Evolutionary conservation across 1,139 yeast species (phyloP), one percentile per base, ranked within the genome.

Genomic region (Pichia sp.): DNA sequence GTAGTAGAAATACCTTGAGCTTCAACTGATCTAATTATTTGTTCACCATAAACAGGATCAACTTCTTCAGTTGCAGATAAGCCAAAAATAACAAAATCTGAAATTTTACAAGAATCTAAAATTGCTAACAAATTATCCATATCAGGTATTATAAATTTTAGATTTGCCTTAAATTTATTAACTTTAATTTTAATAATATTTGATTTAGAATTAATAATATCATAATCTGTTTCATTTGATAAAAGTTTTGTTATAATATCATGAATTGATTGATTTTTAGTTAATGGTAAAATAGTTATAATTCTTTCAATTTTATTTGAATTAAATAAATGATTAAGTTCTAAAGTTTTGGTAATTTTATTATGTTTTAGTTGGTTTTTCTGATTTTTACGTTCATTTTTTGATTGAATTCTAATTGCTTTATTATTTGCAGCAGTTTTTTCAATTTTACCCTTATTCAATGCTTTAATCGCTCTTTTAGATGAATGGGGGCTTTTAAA

Each of bases 401-500:
- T 90, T 35, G 82, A 70, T 44, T 75, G 64, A 41, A 65, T 71
- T 59, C 70, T 74, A 49, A 62, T 57, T 26, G 70, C 66, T 58
- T 68, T 78, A 37, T 66, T 65, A 35, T 67, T 60, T 3, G 67
- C 63, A 16, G 58, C 49, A 23, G 69, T 66, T 58, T 82, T 85
- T 60, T 90, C 97, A 32, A 92, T 87, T 64, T 87, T 89, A 51
- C 97, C 97, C 63, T 90, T 90, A 55, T 70, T 71, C 49, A 77
- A 72, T 52, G 86, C 84, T 62, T 87, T 90, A 58, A 89, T 64
- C 44, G 89, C 80, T 46, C 96, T 87, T 61, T 92, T 92, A n/a
- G 95, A 78, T 23, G 96, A 78, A 69, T 92, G 97, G 60, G 81
- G 83, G 7, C 95, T 80, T 62, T 92, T 92, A 74, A 87, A 92